These are phyloP conservation scores for Lagenaria siceraria DNA, from an alignment of 306 rosid genomes.

Conservation along the genomic window DNA sequence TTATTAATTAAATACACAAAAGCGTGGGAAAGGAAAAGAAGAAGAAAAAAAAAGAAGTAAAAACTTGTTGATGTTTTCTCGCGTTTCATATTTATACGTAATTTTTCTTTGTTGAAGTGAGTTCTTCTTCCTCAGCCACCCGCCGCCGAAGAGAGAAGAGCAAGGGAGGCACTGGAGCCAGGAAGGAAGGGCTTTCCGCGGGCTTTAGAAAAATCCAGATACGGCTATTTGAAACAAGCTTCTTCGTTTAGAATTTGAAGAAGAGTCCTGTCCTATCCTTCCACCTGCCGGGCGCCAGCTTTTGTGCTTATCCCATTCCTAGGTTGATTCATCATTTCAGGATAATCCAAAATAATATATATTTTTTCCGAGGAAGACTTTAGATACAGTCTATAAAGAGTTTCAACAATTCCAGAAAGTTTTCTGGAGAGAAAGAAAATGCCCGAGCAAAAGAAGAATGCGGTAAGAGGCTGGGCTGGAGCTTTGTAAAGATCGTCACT, in stretches of 20 bases:
- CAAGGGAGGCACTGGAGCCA: neutral
- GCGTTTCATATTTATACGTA: conserved; percentile 4
- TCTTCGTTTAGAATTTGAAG: neutral
- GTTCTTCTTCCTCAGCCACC: neutral
- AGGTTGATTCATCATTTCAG: conserved; percentile 4
- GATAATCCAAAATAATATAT: neutral
- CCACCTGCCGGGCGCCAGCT: conserved; percentile 1
- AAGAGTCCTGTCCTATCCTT: neutral
- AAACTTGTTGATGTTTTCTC: neutral
- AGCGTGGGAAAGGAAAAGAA: neutral
- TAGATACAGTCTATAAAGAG: neutral
- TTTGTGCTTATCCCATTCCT: conserved; percentile 5
- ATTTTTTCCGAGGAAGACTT: neutral
- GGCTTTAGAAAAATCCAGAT: neutral
- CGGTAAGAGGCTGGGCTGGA: neutral
- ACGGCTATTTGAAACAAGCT: neutral
- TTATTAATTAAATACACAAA: neutral
- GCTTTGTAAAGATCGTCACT: conserved; percentile 6
- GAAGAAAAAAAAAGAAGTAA: neutral
- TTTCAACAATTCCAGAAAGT: neutral
- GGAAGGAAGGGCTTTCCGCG: neutral
- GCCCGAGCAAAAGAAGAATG: neutral
- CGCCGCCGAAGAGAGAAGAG: conserved; percentile 1
- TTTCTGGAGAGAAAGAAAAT: neutral
- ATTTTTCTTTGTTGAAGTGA: neutral